phyloP scores from a whole-genome alignment of 2,329 filamentous ascomycete species.

The Ascochyta fabae region DNA sequence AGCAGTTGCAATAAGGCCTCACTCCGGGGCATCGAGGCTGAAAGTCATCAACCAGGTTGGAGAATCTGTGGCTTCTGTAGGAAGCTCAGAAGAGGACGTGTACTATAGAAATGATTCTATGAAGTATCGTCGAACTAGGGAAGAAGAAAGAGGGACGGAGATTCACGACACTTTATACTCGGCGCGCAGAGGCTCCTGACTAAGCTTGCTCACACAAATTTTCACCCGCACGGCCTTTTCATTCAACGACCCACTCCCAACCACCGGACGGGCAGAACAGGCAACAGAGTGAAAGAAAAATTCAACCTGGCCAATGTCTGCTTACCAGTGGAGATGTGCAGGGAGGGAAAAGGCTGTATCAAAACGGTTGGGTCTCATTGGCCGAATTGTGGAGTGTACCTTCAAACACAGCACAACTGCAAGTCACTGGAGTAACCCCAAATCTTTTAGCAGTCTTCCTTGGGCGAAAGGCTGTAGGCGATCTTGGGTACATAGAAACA shows the following conservation, averaged over 20 bases:
- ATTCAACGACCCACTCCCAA: conserved; percentile 1
- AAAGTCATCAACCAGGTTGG: conserved; percentile 88
- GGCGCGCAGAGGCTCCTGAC: background rate
- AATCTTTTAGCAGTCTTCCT: no score
- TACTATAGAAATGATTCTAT: conserved; percentile 82
- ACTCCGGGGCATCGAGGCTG: conserved; percentile 90
- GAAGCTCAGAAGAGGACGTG: conserved; percentile 90
- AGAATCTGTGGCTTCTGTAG: conserved; percentile 89
- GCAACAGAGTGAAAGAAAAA: background rate
- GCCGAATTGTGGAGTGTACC: background rate
- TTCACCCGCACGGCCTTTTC: conserved; percentile 4
- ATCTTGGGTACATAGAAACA: background rate
- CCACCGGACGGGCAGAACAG: conserved; percentile 1
- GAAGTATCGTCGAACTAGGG: conserved; percentile 29
- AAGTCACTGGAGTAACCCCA: no score
- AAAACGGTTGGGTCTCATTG: background rate
- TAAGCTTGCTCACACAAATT: background rate
- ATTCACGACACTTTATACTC: conserved; percentile 1
- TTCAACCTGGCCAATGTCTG: background rate
- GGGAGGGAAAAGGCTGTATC: background rate
- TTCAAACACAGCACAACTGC: no score
- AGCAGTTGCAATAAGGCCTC: conserved; percentile 70
- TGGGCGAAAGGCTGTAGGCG: background rate
- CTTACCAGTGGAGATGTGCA: background rate
- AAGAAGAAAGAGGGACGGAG: conserved; percentile 13